Percentiles rank a stretch among this genome's conserved stretches.
Evolutionary conservation across 192 early-diverging fungal species (phyloP).

Genomic region (Rhizophlyctis rosea): DNA sequence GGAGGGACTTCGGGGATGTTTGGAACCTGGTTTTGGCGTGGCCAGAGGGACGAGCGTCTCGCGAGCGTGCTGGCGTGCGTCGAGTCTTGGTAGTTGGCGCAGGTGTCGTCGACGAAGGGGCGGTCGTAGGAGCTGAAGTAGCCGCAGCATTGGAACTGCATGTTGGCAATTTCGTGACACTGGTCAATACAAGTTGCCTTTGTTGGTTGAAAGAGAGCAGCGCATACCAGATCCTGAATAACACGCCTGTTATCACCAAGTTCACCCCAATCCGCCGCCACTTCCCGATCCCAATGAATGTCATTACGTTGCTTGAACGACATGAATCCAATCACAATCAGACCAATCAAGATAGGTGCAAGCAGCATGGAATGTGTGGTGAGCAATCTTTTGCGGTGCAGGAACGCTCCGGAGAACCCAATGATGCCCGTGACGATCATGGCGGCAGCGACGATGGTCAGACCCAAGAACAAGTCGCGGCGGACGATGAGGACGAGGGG

Average conservation of each 20-base stretch:
- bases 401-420: conserved; percentile 30
- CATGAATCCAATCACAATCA: conserved; percentile 19
- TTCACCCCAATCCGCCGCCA: conserved; percentile 17
- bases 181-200: no score
- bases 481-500: conserved; percentile 11
- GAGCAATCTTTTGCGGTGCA: conserved; percentile 22
- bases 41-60: not conserved
- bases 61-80: not conserved
- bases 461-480: conserved; percentile 16
- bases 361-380: conserved; percentile 17
- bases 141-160: conserved; percentile 25
- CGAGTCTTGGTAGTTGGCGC: not conserved
- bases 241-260: not conserved
- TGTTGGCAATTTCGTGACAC: not conserved
- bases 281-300: not conserved
- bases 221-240: conserved; percentile 20
- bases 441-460: conserved; percentile 8
- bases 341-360: conserved; percentile 19
- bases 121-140: conserved; percentile 28
- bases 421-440: conserved; percentile 13
- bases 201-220: not conserved
- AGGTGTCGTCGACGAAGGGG: conserved; percentile 3
- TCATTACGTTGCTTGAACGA: conserved; percentile 11
- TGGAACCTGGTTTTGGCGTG: not conserved
- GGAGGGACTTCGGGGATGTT: no score